A percentile compares a stretch with the other conserved stretches of the same genome.
phyloP scores from a whole-genome alignment of 2,329 filamentous ascomycete species.

The Pseudogymnoascus sp. region DNA sequence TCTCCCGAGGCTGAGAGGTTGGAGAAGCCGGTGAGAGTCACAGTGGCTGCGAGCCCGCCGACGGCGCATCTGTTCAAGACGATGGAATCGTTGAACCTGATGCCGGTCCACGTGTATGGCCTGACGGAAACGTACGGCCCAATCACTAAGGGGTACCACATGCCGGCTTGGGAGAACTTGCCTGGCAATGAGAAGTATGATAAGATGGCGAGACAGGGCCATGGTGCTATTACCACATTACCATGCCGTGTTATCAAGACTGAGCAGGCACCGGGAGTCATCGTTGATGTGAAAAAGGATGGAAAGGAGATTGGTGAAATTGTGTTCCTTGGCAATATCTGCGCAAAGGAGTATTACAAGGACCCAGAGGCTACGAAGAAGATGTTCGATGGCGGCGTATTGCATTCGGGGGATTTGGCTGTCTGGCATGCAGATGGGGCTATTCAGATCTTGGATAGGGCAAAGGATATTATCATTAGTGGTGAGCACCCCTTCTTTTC shows the following conservation, averaged over 20 bases:
- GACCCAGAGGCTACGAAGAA: conserved; percentile 78
- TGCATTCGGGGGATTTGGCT: conserved; percentile 87
- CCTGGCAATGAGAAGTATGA: conserved; percentile 70
- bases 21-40: conserved; percentile 68
- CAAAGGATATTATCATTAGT: conserved; percentile 97
- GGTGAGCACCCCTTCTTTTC: conserved; percentile 43
- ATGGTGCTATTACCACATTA: conserved; percentile 79
- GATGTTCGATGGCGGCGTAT: conserved; percentile 76
- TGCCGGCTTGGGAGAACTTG: conserved; percentile 77
- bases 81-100: conserved; percentile 74
- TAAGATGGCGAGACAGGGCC: conserved; percentile 88
- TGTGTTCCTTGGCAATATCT: conserved; percentile 86
- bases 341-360: conserved; percentile 85
- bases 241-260: conserved; percentile 77
- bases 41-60: conserved; percentile 86
- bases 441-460: conserved; percentile 84
- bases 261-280: conserved; percentile 57
- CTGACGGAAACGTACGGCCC: conserved; percentile 87
- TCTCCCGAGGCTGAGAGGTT: conserved; percentile 67
- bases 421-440: conserved; percentile 89
- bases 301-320: conserved; percentile 77
- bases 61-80: conserved; percentile 85
- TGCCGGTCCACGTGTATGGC: conserved; percentile 91
- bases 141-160: conserved; percentile 85
- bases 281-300: conserved; percentile 62